Evolutionary conservation across 805 yeast genomes (phyloP).

Genomic region (Starmerella bacillaris): DNA sequence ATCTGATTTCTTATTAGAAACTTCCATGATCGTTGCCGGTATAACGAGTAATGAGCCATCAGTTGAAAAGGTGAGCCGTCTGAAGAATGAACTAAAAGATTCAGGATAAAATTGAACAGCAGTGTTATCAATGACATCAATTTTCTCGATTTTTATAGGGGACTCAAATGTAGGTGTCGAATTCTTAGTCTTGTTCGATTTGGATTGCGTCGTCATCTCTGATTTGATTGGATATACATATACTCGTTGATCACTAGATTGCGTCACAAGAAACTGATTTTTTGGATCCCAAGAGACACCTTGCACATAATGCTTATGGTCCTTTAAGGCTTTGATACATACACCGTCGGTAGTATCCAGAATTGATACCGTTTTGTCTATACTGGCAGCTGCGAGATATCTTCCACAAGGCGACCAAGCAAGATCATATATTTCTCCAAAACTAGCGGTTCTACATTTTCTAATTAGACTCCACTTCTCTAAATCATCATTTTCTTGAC

Average conservation of each 20-base stretch:
- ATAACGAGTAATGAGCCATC: conserved; percentile 70
- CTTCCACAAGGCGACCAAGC: conserved; percentile 81
- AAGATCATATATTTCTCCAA: conserved; percentile 73
- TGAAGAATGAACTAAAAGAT: conserved; percentile 73
- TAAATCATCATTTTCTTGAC: conserved; percentile 34
- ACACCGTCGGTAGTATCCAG: conserved; percentile 41
- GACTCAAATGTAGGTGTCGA: background rate
- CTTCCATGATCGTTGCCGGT: conserved; percentile 52
- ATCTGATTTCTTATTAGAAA: conserved; percentile 7
- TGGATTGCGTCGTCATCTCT: background rate
- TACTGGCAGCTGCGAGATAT: conserved; percentile 69
- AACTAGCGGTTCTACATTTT: conserved; percentile 29
- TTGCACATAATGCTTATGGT: conserved; percentile 80
- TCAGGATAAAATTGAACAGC: conserved; percentile 41
- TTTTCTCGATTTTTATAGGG: background rate
- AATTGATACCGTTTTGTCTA: conserved; percentile 69
- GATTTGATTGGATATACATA: conserved; percentile 48
- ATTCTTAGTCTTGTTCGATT: background rate
- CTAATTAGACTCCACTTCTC: conserved; percentile 55
- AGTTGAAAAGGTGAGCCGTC: conserved; percentile 72
- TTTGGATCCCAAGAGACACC: conserved; percentile 94
- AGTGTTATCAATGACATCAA: conserved; percentile 19
- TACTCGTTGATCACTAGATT: conserved; percentile 74
- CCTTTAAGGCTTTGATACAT: conserved; percentile 40
- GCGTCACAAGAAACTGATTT: conserved; percentile 61